Conservation (phyloP, 352 stramenopile genomes). For the Pythium oligandrum region DNA sequence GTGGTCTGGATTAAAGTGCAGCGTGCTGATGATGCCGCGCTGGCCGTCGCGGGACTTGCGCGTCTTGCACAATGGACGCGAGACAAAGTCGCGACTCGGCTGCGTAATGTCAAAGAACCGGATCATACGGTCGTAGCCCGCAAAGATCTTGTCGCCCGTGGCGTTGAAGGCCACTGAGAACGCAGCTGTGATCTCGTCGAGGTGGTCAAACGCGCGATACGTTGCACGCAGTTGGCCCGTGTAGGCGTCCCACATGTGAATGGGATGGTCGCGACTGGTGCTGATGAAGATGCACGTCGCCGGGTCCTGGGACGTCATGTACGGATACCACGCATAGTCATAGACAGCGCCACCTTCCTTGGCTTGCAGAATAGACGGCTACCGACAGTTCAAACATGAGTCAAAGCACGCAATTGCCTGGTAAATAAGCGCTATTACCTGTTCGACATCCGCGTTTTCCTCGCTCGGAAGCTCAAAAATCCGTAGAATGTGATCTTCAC, state of each 20-base stretch:
- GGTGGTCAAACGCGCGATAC: constrained; percentile 79
- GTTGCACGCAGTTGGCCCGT: constrained; percentile 75
- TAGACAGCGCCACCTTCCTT: constrained; percentile 82
- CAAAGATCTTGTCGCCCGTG: constrained; percentile 75
- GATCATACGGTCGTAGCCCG: constrained; percentile 81
- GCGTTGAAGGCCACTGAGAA: constrained; percentile 80
- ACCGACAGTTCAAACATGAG: background rate
- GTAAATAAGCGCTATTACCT: background rate
- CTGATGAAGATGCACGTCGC: constrained; percentile 82
- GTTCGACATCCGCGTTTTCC: constrained; percentile 1
- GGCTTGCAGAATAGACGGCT: constrained; percentile 40
- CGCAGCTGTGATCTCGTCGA: constrained; percentile 81
- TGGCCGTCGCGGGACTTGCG: constrained; percentile 61
- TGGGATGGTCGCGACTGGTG: constrained; percentile 81
- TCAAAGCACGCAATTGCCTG: background rate
- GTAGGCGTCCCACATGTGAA: constrained; percentile 92
- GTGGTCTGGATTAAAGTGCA: constrained; percentile 81
- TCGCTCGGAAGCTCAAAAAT: constrained; percentile 58
- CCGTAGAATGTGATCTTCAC: constrained; percentile 75
- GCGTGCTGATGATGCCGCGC: constrained; percentile 67
- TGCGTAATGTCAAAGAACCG: constrained; percentile 77
- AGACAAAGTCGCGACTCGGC: constrained; percentile 51
- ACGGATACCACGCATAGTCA: constrained; percentile 86
- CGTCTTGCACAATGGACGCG: constrained; percentile 56
- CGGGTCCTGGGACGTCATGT: constrained; percentile 75